phyloP scores from a whole-genome alignment of 192 early-diverging fungal species.

The Coemansia javaensis region DNA sequence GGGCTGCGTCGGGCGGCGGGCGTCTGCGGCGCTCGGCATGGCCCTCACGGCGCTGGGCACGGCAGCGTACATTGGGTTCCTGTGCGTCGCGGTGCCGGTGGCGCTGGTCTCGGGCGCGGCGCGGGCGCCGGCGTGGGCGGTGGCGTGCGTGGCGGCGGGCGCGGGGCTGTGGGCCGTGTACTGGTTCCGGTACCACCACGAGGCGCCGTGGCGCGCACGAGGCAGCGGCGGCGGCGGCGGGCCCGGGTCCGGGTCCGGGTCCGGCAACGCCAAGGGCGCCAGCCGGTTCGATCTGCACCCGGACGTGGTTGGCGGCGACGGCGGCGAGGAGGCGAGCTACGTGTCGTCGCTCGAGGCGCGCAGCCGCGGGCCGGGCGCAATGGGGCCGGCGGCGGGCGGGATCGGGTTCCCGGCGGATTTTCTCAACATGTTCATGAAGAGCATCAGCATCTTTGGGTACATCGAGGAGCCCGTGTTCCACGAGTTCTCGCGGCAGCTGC shows the following conservation, averaged over 20 bases:
- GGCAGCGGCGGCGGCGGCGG: no score
- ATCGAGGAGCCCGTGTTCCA: constrained; percentile 94
- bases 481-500: constrained; percentile 87
- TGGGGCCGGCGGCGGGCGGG: background rate
- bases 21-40: no score
- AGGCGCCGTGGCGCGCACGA: constrained; percentile 27
- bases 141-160: background rate
- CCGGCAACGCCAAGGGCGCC: constrained; percentile 6
- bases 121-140: constrained; percentile 13
- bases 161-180: constrained; percentile 21
- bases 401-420: constrained; percentile 45
- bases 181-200: constrained; percentile 42
- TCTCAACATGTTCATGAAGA: constrained; percentile 53
- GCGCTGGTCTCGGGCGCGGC: background rate
- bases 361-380: constrained; percentile 3
- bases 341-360: constrained; percentile 36
- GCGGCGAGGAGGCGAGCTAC: constrained; percentile 22
- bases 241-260: no score
- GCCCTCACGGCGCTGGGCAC: background rate
- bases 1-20: no score
- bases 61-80: constrained; percentile 10
- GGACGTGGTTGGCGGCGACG: constrained; percentile 30
- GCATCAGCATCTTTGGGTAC: constrained; percentile 95
- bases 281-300: constrained; percentile 44
- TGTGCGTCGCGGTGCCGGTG: constrained; percentile 14